These are phyloP conservation scores for Leishmania gerbilli DNA, from an alignment of 208 protist genomes.

Conservation along the genomic window DNA sequence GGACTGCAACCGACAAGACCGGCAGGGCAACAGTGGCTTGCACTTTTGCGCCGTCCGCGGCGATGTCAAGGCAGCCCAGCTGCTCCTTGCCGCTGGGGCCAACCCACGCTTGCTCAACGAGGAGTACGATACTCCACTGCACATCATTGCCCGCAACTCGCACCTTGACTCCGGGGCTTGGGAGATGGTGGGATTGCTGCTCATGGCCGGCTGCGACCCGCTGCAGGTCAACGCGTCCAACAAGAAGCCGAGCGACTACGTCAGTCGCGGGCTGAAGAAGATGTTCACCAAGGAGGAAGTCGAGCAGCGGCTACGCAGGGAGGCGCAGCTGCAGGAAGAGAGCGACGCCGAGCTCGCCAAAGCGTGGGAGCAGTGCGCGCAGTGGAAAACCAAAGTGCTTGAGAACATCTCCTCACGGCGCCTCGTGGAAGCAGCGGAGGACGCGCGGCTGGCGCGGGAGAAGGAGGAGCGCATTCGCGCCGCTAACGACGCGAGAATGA, in stretches of 20 bases:
- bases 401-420: constrained; percentile 14
- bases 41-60: constrained; percentile 91
- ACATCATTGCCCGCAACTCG: constrained; percentile 76
- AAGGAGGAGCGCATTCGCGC: constrained; percentile 64
- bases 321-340: constrained; percentile 32
- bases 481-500: constrained; percentile 75
- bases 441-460: constrained; percentile 68
- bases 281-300: constrained; percentile 82
- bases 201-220: constrained; percentile 75
- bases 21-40: constrained; percentile 73
- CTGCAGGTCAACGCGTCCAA: constrained; percentile 74
- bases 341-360: constrained; percentile 34
- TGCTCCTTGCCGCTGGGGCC: constrained; percentile 73
- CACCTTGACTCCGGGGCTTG: constrained; percentile 83
- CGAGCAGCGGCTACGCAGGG: constrained; percentile 34
- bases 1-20: constrained; percentile 72
- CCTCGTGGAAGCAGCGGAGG: constrained; percentile 42
- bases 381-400: constrained; percentile 32
- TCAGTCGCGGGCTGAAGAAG: constrained; percentile 73
- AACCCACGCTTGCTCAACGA: constrained; percentile 67
- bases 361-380: constrained; percentile 25
- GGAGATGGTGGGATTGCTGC: constrained; percentile 77
- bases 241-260: constrained; percentile 84
- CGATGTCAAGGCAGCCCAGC: constrained; percentile 70
- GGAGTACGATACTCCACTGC: constrained; percentile 83